phyloP scores from a whole-genome alignment of 345 rosid genomes.

The Carallia brachiata region DNA sequence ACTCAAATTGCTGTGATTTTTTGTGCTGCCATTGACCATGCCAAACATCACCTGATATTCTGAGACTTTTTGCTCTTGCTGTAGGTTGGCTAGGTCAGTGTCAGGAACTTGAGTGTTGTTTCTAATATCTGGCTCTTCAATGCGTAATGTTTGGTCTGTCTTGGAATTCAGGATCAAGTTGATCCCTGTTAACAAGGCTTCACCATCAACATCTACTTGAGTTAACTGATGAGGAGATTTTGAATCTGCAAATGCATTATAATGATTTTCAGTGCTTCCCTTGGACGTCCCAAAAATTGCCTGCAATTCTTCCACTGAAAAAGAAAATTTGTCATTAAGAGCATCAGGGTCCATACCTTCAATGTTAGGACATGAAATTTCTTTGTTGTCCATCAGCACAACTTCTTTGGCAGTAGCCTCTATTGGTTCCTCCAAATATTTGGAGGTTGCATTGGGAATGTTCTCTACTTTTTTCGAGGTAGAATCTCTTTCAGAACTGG shows the following conservation, averaged over 20 bases:
- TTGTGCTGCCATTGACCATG: constrained; percentile 12
- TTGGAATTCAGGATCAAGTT: constrained; percentile 24
- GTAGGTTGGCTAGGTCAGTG: constrained; percentile 13
- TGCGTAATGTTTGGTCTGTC: neutral
- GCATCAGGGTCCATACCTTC: constrained; percentile 60
- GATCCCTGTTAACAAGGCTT: constrained; percentile 19
- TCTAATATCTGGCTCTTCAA: constrained; percentile 12
- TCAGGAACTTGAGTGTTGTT: constrained; percentile 18
- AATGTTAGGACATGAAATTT: constrained; percentile 25
- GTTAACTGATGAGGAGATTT: constrained; percentile 26
- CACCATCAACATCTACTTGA: constrained; percentile 29
- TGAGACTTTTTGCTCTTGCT: constrained; percentile 13
- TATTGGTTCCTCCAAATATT: constrained; percentile 21
- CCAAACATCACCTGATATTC: constrained; percentile 15
- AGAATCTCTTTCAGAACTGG: constrained; percentile 17
- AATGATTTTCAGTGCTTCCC: constrained; percentile 40
- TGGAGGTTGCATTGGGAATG: constrained; percentile 14
- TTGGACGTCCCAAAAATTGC: constrained; percentile 28
- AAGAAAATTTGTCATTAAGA: constrained; percentile 40
- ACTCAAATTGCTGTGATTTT: constrained; percentile 7
- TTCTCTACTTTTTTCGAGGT: constrained; percentile 17
- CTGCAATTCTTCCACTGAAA: constrained; percentile 43
- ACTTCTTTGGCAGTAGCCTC: constrained; percentile 28
- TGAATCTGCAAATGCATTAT: constrained; percentile 42
- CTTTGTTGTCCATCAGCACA: constrained; percentile 19